Base-by-base conservation (phyloP, 805 yeast species). In the Blastobotrys americana region DNA sequence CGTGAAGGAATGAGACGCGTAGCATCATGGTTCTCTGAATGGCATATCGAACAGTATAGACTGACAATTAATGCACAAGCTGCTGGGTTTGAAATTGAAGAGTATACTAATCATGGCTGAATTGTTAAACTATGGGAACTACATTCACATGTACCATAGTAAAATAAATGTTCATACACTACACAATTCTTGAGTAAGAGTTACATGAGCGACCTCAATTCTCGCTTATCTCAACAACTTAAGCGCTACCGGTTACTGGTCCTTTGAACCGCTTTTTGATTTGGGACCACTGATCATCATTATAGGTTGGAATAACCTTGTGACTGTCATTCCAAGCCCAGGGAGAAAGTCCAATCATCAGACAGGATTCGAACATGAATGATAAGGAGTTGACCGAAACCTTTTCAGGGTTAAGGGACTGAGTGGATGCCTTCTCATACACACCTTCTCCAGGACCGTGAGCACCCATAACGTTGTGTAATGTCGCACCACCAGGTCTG, bases 11-110 rank as follows among this genome's bases (percentile, higher is more conserved):
- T 66, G 59, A 36, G 49, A 3, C 39, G 54, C 3, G 70, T 63
- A 6, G 44, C 52, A 4, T 55, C 53, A 13, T 66, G 70, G 71
- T 67, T 53, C 49, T 44, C 55, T 40, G 50, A 57, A 36, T 67
- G 71, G 71, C 47, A 55, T 34, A 65, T 67, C 15, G 70, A 66
- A 46, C 64, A 66, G 47, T 66, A 62, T 46, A 46, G 47, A 37
- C 44, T 63, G 40, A 35, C 39, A 8, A 46, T 57, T 1, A 25
- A 35, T 6, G 34, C 35, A 2, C 50, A 48, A 5, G 55, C 55
- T 17, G 33, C 37, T 16, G 19, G 23, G 8, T 16, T 18, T 8
- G 15, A 34, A 34, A 34, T 34, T 16, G 37, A 25, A 13, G 10
- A 8, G 17, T 34, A 34, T 34, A 17, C 8, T 13, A 8, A n/a